Evolutionary conservation across 768 basidiomycete species (phyloP), one percentile per base, ranked within the genome.

Genomic region (Lentinus brumalis): DNA sequence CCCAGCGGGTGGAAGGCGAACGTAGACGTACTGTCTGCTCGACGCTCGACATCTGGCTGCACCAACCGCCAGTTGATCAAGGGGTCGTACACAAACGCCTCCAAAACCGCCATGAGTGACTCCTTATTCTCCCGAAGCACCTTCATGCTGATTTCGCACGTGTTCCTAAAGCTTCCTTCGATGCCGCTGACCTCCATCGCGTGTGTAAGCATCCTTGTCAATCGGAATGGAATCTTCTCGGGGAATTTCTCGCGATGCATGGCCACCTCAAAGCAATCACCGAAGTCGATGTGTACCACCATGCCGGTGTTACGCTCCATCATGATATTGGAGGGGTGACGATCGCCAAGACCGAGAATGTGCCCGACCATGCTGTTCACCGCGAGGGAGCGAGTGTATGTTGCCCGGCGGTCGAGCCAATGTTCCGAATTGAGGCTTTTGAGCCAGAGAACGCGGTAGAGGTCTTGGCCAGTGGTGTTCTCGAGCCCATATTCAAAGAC

Each of bases 171-270:
- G 72, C 93, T 97, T 40, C 97, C 97, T 70, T 98, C 94, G 62
- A 99, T 97, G 26, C 97, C 96, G 75, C 95, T 96, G 67, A 96
- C 94, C 84, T 99, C 97, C 97, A 99, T 99, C 12, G 97, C 97
- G 72, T 97, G 93, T 11, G 94, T 96, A 53, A 99, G 83, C 97
- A 99, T 99, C 67, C 97, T 83, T 10, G 97, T 99, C 63, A 99
- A 81, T 41, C 97, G 86, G 88, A 99, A 99, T 0, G 97, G 97
- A 55, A 99, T 94, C 74, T 91, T 96, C 77, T 99, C 97, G 0
- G 97, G 97, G 81, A 96, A 98, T 77, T 99, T 99, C 75, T 97
- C 95, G 69, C 95, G 90, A 67, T 92, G 91, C 91, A 96, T 96
- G 18, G 96, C 95, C 45, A 97, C 89, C 75, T 98, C 96, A 74